Evolutionary conservation across 1,139 yeast genomes (phyloP), one percentile per base, ranked within the genome.

Genomic region (Ogataea hybrid): DNA sequence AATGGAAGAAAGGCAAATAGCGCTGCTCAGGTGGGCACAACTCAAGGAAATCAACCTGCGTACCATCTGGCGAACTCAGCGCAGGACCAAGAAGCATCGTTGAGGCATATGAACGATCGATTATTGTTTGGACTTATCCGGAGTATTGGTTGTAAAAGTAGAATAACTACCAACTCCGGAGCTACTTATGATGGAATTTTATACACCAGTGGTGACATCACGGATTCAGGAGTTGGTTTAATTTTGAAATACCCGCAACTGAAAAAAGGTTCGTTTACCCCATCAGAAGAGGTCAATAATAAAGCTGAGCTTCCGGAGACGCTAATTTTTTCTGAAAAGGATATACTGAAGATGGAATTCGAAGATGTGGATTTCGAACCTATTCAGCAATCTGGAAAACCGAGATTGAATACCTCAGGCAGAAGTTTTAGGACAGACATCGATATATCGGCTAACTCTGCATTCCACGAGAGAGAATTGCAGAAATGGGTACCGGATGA

Each of bases 401-500:
- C 25, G 3, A 16, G 16, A 3, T 6, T 34, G 12, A n/a, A n/a
- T 2, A 4, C 32, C 8, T 28, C 41, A 5, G 9, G 39, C 8
- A 42, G 35, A 11, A 51, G 52, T 8, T 90, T 92, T 71, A 81
- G 77, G 59, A 92, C 96, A 1, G 97, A 92, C 63, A 66, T 82
- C 3, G 97, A 85, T 61, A 90, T 92, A 41, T 79, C 95, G 6
- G 50, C 52, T 0, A 22, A 43, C 16, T 63, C 60, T 11, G 57
- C 54, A 17, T 66, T 72, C 41, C 73, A 69, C 48, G 88, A 83
- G 60, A 74, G 92, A 38, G 95, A 85, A 55, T 73, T 92, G 44
- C 81, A 87, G 62, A 77, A 75, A 57, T 92, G 98, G 98, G 79
- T 78, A 15, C 95, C 96, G 5, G 95, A 84, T 39, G 77, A 67